phyloP scores from a whole-genome alignment of 176 grass and related monocot species.

The Aegilops bicornis region DNA sequence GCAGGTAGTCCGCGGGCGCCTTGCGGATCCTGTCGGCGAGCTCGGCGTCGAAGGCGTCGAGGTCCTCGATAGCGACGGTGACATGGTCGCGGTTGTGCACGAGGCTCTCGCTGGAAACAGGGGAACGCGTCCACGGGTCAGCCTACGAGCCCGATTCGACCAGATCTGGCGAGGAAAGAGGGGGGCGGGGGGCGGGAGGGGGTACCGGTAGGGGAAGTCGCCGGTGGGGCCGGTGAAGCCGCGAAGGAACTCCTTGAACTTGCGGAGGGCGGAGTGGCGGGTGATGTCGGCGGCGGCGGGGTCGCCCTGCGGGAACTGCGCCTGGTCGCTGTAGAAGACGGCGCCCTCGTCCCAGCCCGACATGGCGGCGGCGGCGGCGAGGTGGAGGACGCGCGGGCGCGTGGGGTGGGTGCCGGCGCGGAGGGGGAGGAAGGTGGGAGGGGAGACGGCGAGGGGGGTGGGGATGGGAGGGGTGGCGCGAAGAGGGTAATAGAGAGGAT shows the following conservation, averaged over 20 bases:
- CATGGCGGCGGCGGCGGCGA: slow-evolving; percentile 33
- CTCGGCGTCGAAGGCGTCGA: slow-evolving; percentile 88
- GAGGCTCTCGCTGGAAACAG: slow-evolving; percentile 66
- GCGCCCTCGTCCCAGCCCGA: slow-evolving; percentile 99
- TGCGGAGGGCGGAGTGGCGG: slow-evolving; percentile 86
- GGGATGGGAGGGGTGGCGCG: not conserved
- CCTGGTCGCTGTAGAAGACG: slow-evolving; percentile 99
- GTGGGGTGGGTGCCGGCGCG: not conserved
- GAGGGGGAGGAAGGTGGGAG: not conserved
- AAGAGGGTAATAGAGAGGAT: slow-evolving; percentile 27
- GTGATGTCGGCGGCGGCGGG: slow-evolving; percentile 65
- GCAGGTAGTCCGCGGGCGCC: slow-evolving; percentile 81
- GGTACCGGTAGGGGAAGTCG: slow-evolving; percentile 91
- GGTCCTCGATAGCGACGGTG: slow-evolving; percentile 89
- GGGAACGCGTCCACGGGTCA: not conserved
- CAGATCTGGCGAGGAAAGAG: not conserved
- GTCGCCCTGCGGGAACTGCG: slow-evolving; percentile 84
- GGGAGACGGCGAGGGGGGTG: not conserved
- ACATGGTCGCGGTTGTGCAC: slow-evolving; percentile 86
- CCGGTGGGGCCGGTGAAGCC: slow-evolving; percentile 74
- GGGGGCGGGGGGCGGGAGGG: too few relatives aligned
- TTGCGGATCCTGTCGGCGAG: slow-evolving; percentile 90
- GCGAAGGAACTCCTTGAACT: slow-evolving; percentile 98
- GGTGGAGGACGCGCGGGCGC: not conserved
- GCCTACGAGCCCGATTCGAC: not conserved